These are phyloP conservation scores for Penicillium sp. DNA, from an alignment of 2,329 filamentous ascomycete species.

Conservation along the genomic window DNA sequence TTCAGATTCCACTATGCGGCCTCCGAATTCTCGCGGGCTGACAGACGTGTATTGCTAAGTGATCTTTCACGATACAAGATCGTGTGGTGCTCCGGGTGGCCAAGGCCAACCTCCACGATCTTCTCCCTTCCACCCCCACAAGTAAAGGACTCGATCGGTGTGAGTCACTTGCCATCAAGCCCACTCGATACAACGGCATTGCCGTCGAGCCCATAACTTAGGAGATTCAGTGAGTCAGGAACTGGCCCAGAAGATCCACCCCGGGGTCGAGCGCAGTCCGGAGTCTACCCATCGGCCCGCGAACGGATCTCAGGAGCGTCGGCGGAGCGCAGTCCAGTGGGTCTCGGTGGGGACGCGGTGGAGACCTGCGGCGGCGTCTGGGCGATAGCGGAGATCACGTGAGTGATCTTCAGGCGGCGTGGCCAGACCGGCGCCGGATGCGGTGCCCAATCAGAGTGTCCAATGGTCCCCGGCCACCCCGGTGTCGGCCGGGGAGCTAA, in stretches of 20 bases:
- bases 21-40: too few species aligned
- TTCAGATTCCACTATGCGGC: too few species aligned
- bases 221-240: not conserved
- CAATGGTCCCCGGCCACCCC: conserved; percentile 4
- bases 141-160: too few species aligned
- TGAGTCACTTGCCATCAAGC: too few species aligned
- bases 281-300: too few species aligned
- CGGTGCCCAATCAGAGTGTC: conserved; percentile 10
- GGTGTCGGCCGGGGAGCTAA: conserved; percentile 19
- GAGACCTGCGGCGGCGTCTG: not conserved
- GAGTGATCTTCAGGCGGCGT: not conserved
- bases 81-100: too few species aligned
- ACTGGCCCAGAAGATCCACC: not conserved
- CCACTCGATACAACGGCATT: too few species aligned
- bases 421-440: conserved; percentile 1
- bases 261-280: not conserved
- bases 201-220: too few species aligned
- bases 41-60: too few species aligned
- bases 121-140: too few species aligned
- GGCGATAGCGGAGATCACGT: not conserved
- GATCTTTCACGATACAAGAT: too few species aligned
- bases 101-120: too few species aligned
- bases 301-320: not conserved
- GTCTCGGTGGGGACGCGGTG: conserved; percentile 1
- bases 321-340: not conserved